These are phyloP conservation scores for Cladorrhinum sp. DNA, from an alignment of 2,329 filamentous ascomycete species.

Conservation along the genomic window DNA sequence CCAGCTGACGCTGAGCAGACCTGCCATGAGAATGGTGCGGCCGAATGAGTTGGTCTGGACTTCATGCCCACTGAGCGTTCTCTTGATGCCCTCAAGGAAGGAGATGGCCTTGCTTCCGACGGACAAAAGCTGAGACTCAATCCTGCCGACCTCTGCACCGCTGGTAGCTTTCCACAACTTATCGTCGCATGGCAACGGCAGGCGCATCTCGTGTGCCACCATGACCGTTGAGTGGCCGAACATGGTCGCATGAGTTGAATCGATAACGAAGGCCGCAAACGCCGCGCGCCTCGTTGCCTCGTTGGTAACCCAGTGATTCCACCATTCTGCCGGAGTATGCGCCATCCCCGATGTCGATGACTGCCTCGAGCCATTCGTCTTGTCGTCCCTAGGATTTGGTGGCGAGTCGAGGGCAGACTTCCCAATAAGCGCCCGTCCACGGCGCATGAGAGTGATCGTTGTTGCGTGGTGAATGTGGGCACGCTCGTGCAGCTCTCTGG, in stretches of 20 bases:
- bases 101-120: slow-evolving; percentile 81
- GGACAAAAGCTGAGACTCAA: slow-evolving; percentile 75
- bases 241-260: slow-evolving; percentile 96
- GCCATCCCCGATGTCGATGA: slow-evolving; percentile 59
- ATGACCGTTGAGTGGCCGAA: slow-evolving; percentile 96
- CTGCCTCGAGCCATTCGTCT: slow-evolving; percentile 54
- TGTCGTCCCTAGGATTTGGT: slow-evolving; percentile 65
- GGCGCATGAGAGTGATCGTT: slow-evolving; percentile 89
- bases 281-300: slow-evolving; percentile 87
- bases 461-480: slow-evolving; percentile 97
- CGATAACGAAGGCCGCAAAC: slow-evolving; percentile 91
- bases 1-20: slow-evolving; percentile 89
- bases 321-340: slow-evolving; percentile 82
- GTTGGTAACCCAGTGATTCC: slow-evolving; percentile 93
- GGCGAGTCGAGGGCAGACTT: slow-evolving; percentile 82
- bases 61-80: slow-evolving; percentile 77
- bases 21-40: slow-evolving; percentile 89
- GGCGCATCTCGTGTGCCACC: slow-evolving; percentile 91
- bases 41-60: slow-evolving; percentile 93
- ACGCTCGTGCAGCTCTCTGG: slow-evolving; percentile 83
- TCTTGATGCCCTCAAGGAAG: slow-evolving; percentile 88
- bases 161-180: slow-evolving; percentile 87
- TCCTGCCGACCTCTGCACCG: slow-evolving; percentile 78
- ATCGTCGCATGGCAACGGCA: slow-evolving; percentile 90
- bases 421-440: slow-evolving; percentile 86